phyloP scores from a whole-genome alignment of 495 filamentous ascomycete species.

The Astrothelium subdiscretum region DNA sequence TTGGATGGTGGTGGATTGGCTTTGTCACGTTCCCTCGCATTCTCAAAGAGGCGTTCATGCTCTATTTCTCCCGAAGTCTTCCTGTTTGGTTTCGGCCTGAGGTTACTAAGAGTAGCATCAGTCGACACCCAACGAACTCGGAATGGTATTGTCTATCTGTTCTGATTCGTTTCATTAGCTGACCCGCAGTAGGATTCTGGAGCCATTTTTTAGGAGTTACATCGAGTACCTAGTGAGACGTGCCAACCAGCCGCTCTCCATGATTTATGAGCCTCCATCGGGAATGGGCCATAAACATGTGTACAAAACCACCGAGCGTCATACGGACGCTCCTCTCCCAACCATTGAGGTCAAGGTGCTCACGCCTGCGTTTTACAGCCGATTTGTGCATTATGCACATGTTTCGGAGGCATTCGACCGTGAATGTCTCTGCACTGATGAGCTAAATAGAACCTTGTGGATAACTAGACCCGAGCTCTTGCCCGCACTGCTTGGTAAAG shows the following conservation, averaged over 20 bases:
- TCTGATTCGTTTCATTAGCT: not conserved
- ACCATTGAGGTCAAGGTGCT: slow-evolving; percentile 34
- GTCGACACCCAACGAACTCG: slow-evolving; percentile 31
- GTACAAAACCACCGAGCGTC: slow-evolving; percentile 13
- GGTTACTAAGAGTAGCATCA: slow-evolving; percentile 39
- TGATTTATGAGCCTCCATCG: slow-evolving; percentile 39
- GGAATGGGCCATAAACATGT: not conserved
- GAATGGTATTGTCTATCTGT: slow-evolving; percentile 24
- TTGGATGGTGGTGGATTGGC: slow-evolving; percentile 50
- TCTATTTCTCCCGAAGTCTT: slow-evolving; percentile 42
- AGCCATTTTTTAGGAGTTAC: slow-evolving; percentile 41
- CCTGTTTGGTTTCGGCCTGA: slow-evolving; percentile 49
- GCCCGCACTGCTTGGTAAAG: slow-evolving; percentile 14
- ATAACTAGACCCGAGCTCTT: slow-evolving; percentile 38
- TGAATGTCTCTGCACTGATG: slow-evolving; percentile 29
- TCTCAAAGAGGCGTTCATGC: slow-evolving; percentile 39
- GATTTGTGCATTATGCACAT: slow-evolving; percentile 42
- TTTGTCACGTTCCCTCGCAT: slow-evolving; percentile 53
- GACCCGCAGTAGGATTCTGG: slow-evolving; percentile 28
- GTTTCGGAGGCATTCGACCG: slow-evolving; percentile 39
- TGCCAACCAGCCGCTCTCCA: slow-evolving; percentile 26
- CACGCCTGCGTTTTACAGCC: slow-evolving; percentile 49
- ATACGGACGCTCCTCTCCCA: slow-evolving; percentile 2
- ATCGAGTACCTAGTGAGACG: slow-evolving; percentile 35
- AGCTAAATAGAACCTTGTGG: slow-evolving; percentile 40